These are phyloP conservation scores for Kwoniella dejecticola DNA, from an alignment of 768 basidiomycete species.

Conservation along the genomic window DNA sequence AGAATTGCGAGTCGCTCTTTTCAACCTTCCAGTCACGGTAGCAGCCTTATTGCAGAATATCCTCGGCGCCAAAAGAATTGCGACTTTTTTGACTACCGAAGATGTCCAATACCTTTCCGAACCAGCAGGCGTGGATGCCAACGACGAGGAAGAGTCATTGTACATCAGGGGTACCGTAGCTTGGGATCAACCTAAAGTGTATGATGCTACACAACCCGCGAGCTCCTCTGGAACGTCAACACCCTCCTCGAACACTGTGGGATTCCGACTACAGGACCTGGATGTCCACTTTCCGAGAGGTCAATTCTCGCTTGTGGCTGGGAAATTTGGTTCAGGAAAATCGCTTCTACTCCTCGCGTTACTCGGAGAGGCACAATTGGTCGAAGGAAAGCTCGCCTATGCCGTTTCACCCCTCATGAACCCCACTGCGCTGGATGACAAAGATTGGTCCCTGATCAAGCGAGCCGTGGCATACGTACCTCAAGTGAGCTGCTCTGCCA, in stretches of 20 bases:
- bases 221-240: background rate
- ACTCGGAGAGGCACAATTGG: constrained; percentile 43
- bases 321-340: constrained; percentile 50
- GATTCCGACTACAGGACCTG: constrained; percentile 38
- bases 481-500: constrained; percentile 15
- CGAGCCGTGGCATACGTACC: constrained; percentile 41
- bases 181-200: constrained; percentile 22
- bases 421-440: background rate
- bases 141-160: constrained; percentile 6
- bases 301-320: constrained; percentile 44
- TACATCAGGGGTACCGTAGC: constrained; percentile 28
- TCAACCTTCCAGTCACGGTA: constrained; percentile 23
- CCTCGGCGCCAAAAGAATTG: constrained; percentile 36
- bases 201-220: background rate
- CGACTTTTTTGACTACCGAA: constrained; percentile 21
- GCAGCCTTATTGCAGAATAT: constrained; percentile 33
- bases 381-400: constrained; percentile 43
- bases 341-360: constrained; percentile 42
- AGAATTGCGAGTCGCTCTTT: constrained; percentile 32
- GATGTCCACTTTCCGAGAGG: constrained; percentile 43
- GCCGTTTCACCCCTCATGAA: constrained; percentile 29
- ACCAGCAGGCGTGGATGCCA: background rate
- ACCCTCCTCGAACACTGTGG: background rate
- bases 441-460: constrained; percentile 20
- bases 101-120: constrained; percentile 41